These are phyloP conservation scores for Pseudonitzschia multistriata DNA, from an alignment of 108 stramenopile genomes.

Conservation along the genomic window DNA sequence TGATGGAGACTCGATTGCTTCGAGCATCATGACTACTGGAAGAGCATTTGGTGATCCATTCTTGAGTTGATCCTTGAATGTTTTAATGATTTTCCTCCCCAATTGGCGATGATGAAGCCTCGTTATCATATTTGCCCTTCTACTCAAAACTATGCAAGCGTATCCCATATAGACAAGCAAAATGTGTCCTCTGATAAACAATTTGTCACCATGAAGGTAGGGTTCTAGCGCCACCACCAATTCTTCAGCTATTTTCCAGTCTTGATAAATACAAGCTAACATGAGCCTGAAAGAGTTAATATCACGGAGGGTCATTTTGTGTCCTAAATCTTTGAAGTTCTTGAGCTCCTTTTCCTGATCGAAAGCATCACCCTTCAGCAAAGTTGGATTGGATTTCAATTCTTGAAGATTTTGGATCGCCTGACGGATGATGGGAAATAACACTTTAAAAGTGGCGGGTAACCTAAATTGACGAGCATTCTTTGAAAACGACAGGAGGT, in stretches of 20 bases:
- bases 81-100: conserved; percentile 26
- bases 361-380: conserved; percentile 21
- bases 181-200: conserved; percentile 9
- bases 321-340: conserved; percentile 20
- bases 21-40: conserved; percentile 20
- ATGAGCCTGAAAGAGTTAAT: conserved; percentile 28
- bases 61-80: conserved; percentile 15
- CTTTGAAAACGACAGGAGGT: conserved; percentile 22
- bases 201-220: conserved; percentile 13
- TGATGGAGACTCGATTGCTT: conserved; percentile 34
- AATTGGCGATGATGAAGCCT: conserved; percentile 11
- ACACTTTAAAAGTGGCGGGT: conserved; percentile 11
- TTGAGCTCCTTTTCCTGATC: conserved; percentile 21
- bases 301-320: conserved; percentile 33
- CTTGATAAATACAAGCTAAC: conserved; percentile 25
- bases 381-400: conserved; percentile 13
- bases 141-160: conserved; percentile 10
- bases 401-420: conserved; percentile 29
- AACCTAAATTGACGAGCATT: conserved; percentile 22
- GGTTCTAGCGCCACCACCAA: conserved; percentile 18
- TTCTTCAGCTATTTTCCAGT: conserved; percentile 19
- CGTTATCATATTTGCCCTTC: neutral
- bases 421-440: conserved; percentile 29
- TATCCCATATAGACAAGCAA: conserved; percentile 18
- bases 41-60: conserved; percentile 28